Percentiles rank a stretch among this genome's conserved stretches.
These are phyloP conservation scores for Kwoniella sp. DNA, from an alignment of 768 basidiomycete species.

Conservation along the genomic window DNA sequence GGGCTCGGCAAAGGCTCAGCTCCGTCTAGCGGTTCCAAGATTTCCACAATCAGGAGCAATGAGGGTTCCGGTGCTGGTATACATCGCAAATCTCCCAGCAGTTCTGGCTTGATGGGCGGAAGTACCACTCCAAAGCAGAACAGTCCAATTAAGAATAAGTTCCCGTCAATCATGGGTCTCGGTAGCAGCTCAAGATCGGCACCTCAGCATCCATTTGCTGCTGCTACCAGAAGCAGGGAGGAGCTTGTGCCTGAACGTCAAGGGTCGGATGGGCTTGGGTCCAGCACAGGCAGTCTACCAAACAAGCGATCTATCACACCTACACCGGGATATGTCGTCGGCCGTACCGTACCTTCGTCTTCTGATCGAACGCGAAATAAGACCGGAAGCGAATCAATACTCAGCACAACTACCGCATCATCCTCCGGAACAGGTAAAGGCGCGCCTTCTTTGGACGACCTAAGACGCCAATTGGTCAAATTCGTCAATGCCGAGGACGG, in stretches of 20 bases:
- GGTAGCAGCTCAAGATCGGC: conserved; percentile 12
- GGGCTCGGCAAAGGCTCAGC: conserved; percentile 27
- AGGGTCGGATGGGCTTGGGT: conserved; percentile 8
- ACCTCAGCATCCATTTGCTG: conserved; percentile 44
- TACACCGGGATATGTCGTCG: conserved; percentile 19
- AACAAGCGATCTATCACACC: conserved; percentile 18
- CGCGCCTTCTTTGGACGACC: conserved; percentile 67
- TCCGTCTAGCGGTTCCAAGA: conserved; percentile 19
- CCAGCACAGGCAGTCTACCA: conserved; percentile 17
- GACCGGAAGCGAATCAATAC: conserved; percentile 9
- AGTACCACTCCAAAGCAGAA: conserved; percentile 18
- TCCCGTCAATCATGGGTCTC: conserved; percentile 33
- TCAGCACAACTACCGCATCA: conserved; percentile 13
- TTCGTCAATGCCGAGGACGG: conserved; percentile 82
- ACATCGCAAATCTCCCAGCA: conserved; percentile 29
- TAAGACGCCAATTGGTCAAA: conserved; percentile 81
- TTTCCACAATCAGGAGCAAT: conserved; percentile 1
- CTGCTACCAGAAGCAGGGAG: conserved; percentile 23
- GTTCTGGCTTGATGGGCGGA: conserved; percentile 2
- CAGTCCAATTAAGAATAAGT: conserved; percentile 43
- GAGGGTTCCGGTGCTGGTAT: background rate
- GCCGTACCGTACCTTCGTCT: background rate
- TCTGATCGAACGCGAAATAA: conserved; percentile 6
- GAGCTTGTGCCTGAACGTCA: conserved; percentile 13
- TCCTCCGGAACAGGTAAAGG: conserved; percentile 26